Evolutionary conservation across 2,329 filamentous ascomycete genomes (phyloP).

Genomic region (Arthroderma uncinatum): DNA sequence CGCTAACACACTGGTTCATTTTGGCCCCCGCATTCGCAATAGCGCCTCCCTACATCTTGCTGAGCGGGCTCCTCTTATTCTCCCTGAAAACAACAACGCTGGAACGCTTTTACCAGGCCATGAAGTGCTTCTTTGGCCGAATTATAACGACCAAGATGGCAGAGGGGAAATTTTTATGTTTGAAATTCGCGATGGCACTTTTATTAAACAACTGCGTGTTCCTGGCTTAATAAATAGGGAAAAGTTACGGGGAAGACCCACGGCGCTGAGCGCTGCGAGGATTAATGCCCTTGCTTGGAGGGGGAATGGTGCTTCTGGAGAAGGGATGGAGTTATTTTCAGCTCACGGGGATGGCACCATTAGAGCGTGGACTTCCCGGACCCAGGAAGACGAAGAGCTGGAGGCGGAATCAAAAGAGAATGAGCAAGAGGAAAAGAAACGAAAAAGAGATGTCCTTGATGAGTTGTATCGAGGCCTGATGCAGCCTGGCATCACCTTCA

Average conservation of each 20-base stretch:
- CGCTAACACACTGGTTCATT: slow-evolving; percentile 78
- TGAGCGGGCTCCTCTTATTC: slow-evolving; percentile 50
- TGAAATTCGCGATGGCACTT: slow-evolving; percentile 63
- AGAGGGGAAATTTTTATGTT: slow-evolving; percentile 62
- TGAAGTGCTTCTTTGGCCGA: slow-evolving; percentile 69
- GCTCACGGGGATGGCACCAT: slow-evolving; percentile 78
- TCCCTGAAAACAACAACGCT: slow-evolving; percentile 49
- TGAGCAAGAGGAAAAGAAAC: slow-evolving; percentile 44
- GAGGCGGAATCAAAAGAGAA: slow-evolving; percentile 36
- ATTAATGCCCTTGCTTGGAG: slow-evolving; percentile 69
- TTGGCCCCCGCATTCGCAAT: slow-evolving; percentile 73
- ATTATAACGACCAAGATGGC: slow-evolving; percentile 56
- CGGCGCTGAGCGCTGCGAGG: slow-evolving; percentile 45
- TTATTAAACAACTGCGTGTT: slow-evolving; percentile 60
- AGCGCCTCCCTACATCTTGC: slow-evolving; percentile 46
- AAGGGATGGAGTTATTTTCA: slow-evolving; percentile 63
- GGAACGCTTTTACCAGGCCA: slow-evolving; percentile 33
- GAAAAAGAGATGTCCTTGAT: slow-evolving; percentile 68
- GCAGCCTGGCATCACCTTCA: slow-evolving; percentile 57
- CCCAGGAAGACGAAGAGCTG: slow-evolving; percentile 42
- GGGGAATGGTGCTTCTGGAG: slow-evolving; percentile 46
- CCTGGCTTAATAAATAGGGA: slow-evolving; percentile 40
- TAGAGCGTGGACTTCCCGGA: slow-evolving; percentile 59
- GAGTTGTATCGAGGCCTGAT: slow-evolving; percentile 70
- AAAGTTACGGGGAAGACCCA: slow-evolving; percentile 31